phyloP scores from a whole-genome alignment of 345 rosid genomes.

The Citrus inodora region DNA sequence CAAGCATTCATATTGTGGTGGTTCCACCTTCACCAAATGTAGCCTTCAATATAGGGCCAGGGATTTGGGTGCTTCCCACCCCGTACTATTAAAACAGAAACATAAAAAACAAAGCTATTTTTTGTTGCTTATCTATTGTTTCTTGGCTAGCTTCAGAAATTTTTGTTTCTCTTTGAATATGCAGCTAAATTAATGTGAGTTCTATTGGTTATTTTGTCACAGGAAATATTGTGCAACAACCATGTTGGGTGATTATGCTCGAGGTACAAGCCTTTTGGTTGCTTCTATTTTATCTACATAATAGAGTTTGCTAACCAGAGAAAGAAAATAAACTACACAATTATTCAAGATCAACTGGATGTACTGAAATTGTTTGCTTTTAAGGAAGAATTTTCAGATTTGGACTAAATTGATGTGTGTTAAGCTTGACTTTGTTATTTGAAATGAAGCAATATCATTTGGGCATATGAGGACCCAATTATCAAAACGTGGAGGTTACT shows the following conservation, averaged over 20 bases:
- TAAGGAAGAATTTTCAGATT: background rate
- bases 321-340: conserved; percentile 6
- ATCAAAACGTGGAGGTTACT: background rate
- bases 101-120: no score
- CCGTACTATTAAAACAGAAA: background rate
- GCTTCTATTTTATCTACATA: background rate
- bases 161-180: background rate
- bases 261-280: conserved; percentile 53
- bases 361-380: background rate
- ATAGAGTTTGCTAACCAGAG: background rate
- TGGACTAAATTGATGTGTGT: background rate
- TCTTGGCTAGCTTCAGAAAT: conserved; percentile 13
- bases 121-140: background rate
- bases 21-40: background rate
- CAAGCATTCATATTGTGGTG: background rate
- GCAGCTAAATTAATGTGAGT: background rate
- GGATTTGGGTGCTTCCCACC: background rate
- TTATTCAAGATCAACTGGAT: background rate
- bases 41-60: background rate
- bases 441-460: conserved; percentile 4
- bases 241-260: conserved; percentile 96
- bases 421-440: background rate
- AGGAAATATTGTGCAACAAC: conserved; percentile 71
- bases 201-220: conserved; percentile 20
- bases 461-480: background rate